Evolutionary conservation across 257 asterid genomes (phyloP).

Genomic region (Solanum bulbocastanum): DNA sequence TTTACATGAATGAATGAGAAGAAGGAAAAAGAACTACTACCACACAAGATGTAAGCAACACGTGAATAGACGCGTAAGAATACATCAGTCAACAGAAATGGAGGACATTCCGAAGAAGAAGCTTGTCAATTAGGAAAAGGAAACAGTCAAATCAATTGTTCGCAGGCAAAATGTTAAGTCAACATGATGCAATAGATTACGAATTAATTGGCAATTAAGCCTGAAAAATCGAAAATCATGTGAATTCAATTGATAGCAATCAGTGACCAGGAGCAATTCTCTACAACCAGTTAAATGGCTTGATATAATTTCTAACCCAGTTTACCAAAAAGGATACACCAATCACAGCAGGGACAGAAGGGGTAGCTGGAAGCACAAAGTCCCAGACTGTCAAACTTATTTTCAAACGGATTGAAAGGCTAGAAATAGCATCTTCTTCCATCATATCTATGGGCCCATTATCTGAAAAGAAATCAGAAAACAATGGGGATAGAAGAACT

Average conservation of each 20-base stretch:
- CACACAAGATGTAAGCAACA: neutral
- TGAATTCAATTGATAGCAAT: neutral
- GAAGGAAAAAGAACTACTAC: neutral
- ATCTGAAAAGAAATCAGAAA: constrained; percentile 64
- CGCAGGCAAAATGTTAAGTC: neutral
- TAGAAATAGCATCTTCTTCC: constrained; percentile 89
- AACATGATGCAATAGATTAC: neutral
- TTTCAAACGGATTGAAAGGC: constrained; percentile 65
- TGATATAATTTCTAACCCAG: neutral
- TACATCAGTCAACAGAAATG: neutral
- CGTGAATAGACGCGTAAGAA: neutral
- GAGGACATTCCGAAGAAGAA: neutral
- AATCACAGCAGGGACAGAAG: constrained; percentile 96
- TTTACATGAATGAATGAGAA: neutral
- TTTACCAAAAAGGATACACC: constrained; percentile 73
- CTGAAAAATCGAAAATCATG: neutral
- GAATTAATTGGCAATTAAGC: neutral
- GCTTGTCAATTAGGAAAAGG: neutral
- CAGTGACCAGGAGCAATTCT: neutral
- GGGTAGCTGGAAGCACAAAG: constrained; percentile 81
- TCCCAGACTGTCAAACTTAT: constrained; percentile 91
- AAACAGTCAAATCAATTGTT: neutral
- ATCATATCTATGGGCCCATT: constrained; percentile 74
- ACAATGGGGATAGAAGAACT: constrained; percentile 69
- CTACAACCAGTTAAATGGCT: neutral